Evolutionary conservation across 768 basidiomycete genomes (phyloP).

Genomic region (Lactarius sanguifluus): DNA sequence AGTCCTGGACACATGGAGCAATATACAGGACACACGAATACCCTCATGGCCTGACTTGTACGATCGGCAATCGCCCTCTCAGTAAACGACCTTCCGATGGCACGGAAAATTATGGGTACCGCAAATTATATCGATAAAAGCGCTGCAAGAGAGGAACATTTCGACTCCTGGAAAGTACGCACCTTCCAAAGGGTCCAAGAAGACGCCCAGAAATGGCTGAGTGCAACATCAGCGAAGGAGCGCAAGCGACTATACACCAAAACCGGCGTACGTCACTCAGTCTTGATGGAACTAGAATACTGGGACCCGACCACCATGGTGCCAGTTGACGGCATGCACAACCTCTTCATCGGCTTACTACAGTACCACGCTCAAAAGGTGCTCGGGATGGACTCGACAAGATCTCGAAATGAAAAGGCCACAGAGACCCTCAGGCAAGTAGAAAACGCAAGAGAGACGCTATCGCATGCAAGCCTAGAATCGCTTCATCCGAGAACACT

Average conservation of each 20-base stretch:
- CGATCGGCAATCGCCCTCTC: conserved; percentile 5
- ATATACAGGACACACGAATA: conserved; percentile 21
- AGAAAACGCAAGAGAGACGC: background rate
- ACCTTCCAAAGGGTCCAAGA: conserved; percentile 12
- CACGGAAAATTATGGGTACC: conserved; percentile 7
- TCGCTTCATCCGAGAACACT: background rate
- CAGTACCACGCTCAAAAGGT: conserved; percentile 28
- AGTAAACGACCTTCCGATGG: conserved; percentile 11
- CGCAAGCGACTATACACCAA: conserved; percentile 23
- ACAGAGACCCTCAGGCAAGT: background rate
- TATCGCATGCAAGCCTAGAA: background rate
- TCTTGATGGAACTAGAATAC: conserved; percentile 33
- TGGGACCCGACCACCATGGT: conserved; percentile 31
- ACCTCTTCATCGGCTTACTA: conserved; percentile 28
- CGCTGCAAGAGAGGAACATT: background rate
- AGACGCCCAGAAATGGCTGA: conserved; percentile 28
- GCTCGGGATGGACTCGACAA: conserved; percentile 21
- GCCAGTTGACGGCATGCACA: conserved; percentile 35
- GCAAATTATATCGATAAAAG: background rate
- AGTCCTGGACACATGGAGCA: conserved; percentile 39
- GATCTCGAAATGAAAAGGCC: background rate
- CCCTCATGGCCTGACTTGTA: conserved; percentile 3
- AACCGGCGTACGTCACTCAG: conserved; percentile 34
- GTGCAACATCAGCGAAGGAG: conserved; percentile 21
- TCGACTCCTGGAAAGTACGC: background rate